A percentile compares a stretch with the other conserved stretches of the same genome.
phyloP scores from a whole-genome alignment of 2,329 filamentous ascomycete species.

The Neonectria hederae region DNA sequence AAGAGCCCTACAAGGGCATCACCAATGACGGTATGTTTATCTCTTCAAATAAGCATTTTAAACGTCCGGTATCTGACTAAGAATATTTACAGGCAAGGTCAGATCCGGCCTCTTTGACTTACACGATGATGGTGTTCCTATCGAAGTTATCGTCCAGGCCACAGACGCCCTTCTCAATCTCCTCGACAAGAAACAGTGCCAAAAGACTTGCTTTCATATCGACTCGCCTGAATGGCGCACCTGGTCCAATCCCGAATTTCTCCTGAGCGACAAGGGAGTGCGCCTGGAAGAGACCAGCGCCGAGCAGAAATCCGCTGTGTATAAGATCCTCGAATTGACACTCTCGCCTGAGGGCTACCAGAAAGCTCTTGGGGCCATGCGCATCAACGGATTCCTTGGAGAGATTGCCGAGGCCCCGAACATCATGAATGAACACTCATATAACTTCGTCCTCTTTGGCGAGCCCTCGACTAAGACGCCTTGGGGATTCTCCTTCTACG shows the following conservation, averaged over 20 bases:
- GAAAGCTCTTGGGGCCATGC: conserved; percentile 76
- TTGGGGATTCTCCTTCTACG: conserved; percentile 81
- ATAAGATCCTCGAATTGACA: conserved; percentile 65
- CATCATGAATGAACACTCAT: conserved; percentile 79
- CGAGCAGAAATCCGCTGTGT: conserved; percentile 57
- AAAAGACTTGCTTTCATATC: conserved; percentile 66
- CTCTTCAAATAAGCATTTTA: neutral
- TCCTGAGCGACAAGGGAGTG: conserved; percentile 74
- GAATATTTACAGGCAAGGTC: conserved; percentile 54
- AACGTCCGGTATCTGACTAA: conserved; percentile 20
- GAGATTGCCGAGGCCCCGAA: conserved; percentile 68
- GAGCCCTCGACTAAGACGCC: conserved; percentile 63
- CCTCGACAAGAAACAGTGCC: conserved; percentile 59
- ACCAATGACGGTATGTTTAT: conserved; percentile 69
- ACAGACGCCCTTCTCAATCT: conserved; percentile 56
- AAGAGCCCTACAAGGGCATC: conserved; percentile 76
- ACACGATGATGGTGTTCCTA: conserved; percentile 71
- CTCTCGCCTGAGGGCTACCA: conserved; percentile 76
- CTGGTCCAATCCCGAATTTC: conserved; percentile 77
- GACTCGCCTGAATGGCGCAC: conserved; percentile 78
- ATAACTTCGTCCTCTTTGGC: conserved; percentile 80
- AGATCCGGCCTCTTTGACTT: conserved; percentile 64
- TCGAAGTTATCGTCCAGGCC: conserved; percentile 63
- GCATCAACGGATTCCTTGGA: conserved; percentile 79
- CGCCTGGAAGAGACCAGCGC: conserved; percentile 69